phyloP scores from a whole-genome alignment of 2,329 filamentous ascomycete genomes.

The Epichloe sylvatica region DNA sequence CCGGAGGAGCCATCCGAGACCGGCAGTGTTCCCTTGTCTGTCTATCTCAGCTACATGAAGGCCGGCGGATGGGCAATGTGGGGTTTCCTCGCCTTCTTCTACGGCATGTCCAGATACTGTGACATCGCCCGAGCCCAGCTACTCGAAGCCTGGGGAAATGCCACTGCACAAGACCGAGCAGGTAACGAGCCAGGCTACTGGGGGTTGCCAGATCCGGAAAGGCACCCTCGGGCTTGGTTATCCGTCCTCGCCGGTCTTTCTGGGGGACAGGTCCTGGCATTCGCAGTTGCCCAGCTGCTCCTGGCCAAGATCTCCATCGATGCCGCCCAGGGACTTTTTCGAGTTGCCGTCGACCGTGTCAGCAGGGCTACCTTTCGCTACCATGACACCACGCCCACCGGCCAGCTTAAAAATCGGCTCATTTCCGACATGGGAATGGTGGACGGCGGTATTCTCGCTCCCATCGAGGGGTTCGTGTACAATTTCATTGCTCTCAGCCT shows the following conservation, averaged over 20 bases:
- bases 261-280: conserved; percentile 42
- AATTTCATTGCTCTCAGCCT: conserved; percentile 57
- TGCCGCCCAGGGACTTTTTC: conserved; percentile 64
- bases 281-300: conserved; percentile 48
- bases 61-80: conserved; percentile 67
- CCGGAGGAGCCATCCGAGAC: conserved; percentile 27
- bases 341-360: conserved; percentile 56
- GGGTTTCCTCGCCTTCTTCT: conserved; percentile 47
- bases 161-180: conserved; percentile 8
- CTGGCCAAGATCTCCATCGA: conserved; percentile 67
- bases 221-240: conserved; percentile 62
- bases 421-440: conserved; percentile 83
- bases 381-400: conserved; percentile 81
- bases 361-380: conserved; percentile 75
- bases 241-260: conserved; percentile 55
- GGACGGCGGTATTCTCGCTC: conserved; percentile 68
- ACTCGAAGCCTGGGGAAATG: conserved; percentile 76
- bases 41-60: conserved; percentile 78
- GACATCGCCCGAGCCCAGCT: conserved; percentile 63
- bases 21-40: conserved; percentile 58
- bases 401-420: conserved; percentile 80
- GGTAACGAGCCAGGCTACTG: conserved; percentile 10
- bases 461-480: conserved; percentile 59
- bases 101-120: conserved; percentile 48
- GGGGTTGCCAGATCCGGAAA: conserved; percentile 45